These are phyloP conservation scores for Aureobasidium mangrovei DNA, from an alignment of 2,329 filamentous ascomycete species.

Conservation along the genomic window DNA sequence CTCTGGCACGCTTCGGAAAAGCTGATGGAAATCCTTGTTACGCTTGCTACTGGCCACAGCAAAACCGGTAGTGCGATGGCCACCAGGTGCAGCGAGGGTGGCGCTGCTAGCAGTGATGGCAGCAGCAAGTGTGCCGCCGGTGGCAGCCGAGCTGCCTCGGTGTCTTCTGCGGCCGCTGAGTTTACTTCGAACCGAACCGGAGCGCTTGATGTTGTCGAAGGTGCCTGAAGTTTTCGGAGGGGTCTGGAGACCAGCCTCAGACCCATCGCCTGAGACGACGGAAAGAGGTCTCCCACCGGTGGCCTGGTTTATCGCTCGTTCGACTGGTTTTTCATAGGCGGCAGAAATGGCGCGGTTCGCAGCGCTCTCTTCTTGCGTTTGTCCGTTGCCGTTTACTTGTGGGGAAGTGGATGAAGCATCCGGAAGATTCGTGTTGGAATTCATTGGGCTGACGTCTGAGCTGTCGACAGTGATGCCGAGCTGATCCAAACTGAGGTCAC, in stretches of 20 bases:
- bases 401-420: neutral
- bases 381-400: neutral
- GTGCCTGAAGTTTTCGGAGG: slow-evolving; percentile 61
- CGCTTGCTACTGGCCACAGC: slow-evolving; percentile 93
- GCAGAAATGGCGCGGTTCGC: slow-evolving; percentile 53
- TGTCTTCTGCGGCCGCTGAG: slow-evolving; percentile 53
- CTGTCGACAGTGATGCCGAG: slow-evolving; percentile 60
- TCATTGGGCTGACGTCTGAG: slow-evolving; percentile 47
- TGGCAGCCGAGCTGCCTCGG: slow-evolving; percentile 65
- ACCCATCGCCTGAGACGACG: slow-evolving; percentile 29
- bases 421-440: slow-evolving; percentile 36
- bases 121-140: slow-evolving; percentile 57
- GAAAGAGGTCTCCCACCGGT: slow-evolving; percentile 32
- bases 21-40: slow-evolving; percentile 85
- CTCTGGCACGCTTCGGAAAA: slow-evolving; percentile 94
- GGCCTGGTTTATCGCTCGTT: slow-evolving; percentile 24
- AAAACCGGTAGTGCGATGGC: slow-evolving; percentile 82
- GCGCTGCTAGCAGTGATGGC: slow-evolving; percentile 63
- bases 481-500: slow-evolving; percentile 81
- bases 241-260: slow-evolving; percentile 48
- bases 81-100: slow-evolving; percentile 52
- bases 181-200: slow-evolving; percentile 44
- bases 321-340: slow-evolving; percentile 44
- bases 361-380: slow-evolving; percentile 50
- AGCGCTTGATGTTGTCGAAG: slow-evolving; percentile 47